Percentiles rank a stretch among this genome's conserved stretches.
Evolutionary conservation across 2,329 filamentous ascomycete genomes (phyloP).

Genomic region (Colletotrichum endophyticum): DNA sequence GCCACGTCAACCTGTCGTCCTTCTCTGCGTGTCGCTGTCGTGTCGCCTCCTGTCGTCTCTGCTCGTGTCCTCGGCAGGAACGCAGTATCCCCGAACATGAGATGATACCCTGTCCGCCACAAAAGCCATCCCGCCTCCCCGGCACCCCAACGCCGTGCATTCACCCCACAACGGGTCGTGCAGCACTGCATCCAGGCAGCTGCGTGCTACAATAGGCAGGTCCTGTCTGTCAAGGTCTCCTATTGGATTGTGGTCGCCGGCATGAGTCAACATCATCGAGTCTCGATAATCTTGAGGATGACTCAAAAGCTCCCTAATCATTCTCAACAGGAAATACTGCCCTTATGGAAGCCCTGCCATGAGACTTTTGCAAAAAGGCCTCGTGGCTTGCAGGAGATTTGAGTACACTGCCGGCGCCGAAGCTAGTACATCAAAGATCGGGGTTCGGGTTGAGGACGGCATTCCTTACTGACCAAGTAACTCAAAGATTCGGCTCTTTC

Average conservation of each 20-base stretch:
- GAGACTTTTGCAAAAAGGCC: not conserved
- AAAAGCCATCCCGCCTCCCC: not conserved
- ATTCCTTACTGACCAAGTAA: not conserved
- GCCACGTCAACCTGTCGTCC: not conserved
- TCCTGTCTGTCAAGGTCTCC: not conserved
- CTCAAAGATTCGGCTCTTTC: not conserved
- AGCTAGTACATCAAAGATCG: not conserved
- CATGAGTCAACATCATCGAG: not conserved
- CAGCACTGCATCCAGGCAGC: not conserved
- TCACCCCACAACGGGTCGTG: not conserved
- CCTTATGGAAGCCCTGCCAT: not conserved
- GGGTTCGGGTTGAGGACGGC: not conserved
- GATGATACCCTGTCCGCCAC: not conserved
- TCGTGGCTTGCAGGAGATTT: not conserved
- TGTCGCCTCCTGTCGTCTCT: not conserved
- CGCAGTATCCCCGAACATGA: not conserved
- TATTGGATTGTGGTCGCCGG: not conserved
- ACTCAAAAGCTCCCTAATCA: not conserved
- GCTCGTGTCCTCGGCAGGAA: not conserved
- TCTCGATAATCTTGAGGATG: not conserved
- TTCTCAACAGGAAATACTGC: not conserved
- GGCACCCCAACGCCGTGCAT: not conserved
- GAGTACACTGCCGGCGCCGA: not conserved
- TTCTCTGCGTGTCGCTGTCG: not conserved
- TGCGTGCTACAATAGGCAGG: not conserved